Evolutionary conservation across 805 yeast genomes (phyloP).

Genomic region (Deakozyma indianensis): DNA sequence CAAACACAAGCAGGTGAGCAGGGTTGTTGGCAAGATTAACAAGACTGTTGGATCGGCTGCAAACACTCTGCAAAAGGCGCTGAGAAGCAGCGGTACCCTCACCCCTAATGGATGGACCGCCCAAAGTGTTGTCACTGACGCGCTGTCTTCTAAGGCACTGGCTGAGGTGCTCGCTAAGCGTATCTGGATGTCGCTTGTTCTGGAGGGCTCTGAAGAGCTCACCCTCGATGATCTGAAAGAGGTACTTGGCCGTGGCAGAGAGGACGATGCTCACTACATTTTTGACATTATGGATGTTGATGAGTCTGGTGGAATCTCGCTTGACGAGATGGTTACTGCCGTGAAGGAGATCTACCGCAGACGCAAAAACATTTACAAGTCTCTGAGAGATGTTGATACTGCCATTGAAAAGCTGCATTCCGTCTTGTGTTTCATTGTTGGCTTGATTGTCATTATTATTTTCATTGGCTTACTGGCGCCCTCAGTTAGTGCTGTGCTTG

Average conservation of each 20-base stretch:
- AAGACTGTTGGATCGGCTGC: slow-evolving; percentile 18
- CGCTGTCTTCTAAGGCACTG: slow-evolving; percentile 16
- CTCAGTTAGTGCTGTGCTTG: slow-evolving; percentile 23
- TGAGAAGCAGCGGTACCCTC: slow-evolving; percentile 13
- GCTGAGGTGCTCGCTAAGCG: slow-evolving; percentile 22
- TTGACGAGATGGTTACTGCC: slow-evolving; percentile 23
- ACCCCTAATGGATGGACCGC: slow-evolving; percentile 5
- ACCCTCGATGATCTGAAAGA: slow-evolving; percentile 20
- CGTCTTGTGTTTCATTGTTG: slow-evolving; percentile 20
- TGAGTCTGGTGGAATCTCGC: slow-evolving; percentile 21
- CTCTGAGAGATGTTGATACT: slow-evolving; percentile 25
- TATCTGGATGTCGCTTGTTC: slow-evolving; percentile 27
- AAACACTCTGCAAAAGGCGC: slow-evolving; percentile 7
- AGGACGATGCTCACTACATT: slow-evolving; percentile 18
- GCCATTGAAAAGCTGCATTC: slow-evolving; percentile 25
- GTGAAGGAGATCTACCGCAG: slow-evolving; percentile 22
- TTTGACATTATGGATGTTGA: slow-evolving; percentile 23
- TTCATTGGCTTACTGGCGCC: slow-evolving; percentile 29
- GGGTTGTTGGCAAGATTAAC: slow-evolving; percentile 14
- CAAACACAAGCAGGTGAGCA: slow-evolving; percentile 1
- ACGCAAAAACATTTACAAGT: slow-evolving; percentile 20
- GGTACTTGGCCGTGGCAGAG: slow-evolving; percentile 18
- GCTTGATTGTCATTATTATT: slow-evolving; percentile 21
- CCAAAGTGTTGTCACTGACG: slow-evolving; percentile 19
- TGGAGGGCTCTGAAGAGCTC: slow-evolving; percentile 22